Evolutionary conservation across 2,329 filamentous ascomycete species (phyloP), one percentile per base, ranked within the genome.

Genomic region (Gremmenia infestans): DNA sequence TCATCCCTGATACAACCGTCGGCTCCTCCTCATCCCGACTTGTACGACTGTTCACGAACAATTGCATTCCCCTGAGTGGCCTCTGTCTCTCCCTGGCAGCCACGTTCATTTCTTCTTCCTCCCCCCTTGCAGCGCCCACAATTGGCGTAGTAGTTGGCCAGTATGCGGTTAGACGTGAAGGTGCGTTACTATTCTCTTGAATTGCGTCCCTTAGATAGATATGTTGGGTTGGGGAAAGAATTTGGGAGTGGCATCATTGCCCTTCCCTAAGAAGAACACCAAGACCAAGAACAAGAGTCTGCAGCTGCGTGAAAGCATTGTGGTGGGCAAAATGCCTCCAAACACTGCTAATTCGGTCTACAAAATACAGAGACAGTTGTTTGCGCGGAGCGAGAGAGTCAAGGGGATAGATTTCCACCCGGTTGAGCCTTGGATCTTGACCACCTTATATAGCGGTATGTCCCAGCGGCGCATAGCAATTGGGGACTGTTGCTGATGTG

Each of bases 361-460:
- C 61, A 56, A 72, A 54, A 59, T 74, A 70, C 72, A 91, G 87
- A 85, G 86, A 74, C 88, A 91, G 76, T 83, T 91, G 68, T 89
- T 91, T 78, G 89, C 89, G 74, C 85, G 91, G 75, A 95, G 89
- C 70, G 91, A 97, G 82, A 88, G 93, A 77, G 93, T 97, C 65
- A 97, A 97, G 78, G 88, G 89, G 71, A 91, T 96, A 74, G 93
- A 97, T 78, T 97, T 97, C 73, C 93, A 97, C 73, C 92, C 91
- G 43, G 90, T 91, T 57, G 93, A 97, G 78, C 91, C 92, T 84
- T 97, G 93, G 90, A 89, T 92, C 65, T 82, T 97, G 70, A 97
- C 93, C 35, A 97, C 94, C 23, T 79, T 99, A 63, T 99, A 99
- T 76, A 96, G 90, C 78, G 91, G 89, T 91, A 85, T 73, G 80